Percentiles rank a stretch among this genome's conserved stretches.
phyloP scores from a whole-genome alignment of 148 eudicot genomes.

The Chenopodium album region DNA sequence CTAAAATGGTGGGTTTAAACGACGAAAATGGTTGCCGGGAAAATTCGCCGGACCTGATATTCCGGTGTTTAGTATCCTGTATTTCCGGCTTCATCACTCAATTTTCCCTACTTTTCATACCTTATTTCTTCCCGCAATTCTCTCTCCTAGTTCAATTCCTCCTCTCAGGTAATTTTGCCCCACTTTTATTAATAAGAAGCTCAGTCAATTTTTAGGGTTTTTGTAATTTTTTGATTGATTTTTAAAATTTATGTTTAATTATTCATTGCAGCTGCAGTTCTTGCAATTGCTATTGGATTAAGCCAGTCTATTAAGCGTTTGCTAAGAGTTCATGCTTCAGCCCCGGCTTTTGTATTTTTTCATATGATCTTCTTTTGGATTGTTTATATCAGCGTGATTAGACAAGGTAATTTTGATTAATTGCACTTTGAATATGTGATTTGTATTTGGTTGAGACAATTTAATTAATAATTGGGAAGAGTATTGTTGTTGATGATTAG shows the following conservation, averaged over 20 bases:
- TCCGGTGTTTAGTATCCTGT: slow-evolving; percentile 32
- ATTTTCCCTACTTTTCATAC: slow-evolving; percentile 38
- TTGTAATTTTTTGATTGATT: not conserved
- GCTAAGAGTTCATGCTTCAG: slow-evolving; percentile 53
- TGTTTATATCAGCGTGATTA: slow-evolving; percentile 42
- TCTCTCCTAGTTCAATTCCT: slow-evolving; percentile 43
- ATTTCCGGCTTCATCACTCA: slow-evolving; percentile 41
- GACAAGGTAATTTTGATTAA: slow-evolving; percentile 41
- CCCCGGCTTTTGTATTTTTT: slow-evolving; percentile 70
- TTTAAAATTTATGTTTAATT: not conserved
- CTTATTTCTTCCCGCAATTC: slow-evolving; percentile 36
- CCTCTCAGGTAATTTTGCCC: slow-evolving; percentile 45
- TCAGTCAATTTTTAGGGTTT: not conserved
- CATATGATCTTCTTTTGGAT: slow-evolving; percentile 53
- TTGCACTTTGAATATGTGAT: not conserved
- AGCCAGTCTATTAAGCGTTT: slow-evolving; percentile 44
- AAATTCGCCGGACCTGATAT: slow-evolving; percentile 17
- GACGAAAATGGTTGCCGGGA: slow-evolving; percentile 15
- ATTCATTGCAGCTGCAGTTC: slow-evolving; percentile 37
- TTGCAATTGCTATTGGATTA: slow-evolving; percentile 35
- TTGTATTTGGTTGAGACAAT: not conserved
- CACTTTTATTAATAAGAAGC: not conserved
- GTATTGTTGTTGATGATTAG: not conserved
- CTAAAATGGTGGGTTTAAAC: slow-evolving; percentile 12
- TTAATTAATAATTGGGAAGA: not conserved